A percentile compares a stretch with the other conserved stretches of the same genome.
Conservation (phyloP, 345 rosid genomes). For the Syzygium aqueum region DNA sequence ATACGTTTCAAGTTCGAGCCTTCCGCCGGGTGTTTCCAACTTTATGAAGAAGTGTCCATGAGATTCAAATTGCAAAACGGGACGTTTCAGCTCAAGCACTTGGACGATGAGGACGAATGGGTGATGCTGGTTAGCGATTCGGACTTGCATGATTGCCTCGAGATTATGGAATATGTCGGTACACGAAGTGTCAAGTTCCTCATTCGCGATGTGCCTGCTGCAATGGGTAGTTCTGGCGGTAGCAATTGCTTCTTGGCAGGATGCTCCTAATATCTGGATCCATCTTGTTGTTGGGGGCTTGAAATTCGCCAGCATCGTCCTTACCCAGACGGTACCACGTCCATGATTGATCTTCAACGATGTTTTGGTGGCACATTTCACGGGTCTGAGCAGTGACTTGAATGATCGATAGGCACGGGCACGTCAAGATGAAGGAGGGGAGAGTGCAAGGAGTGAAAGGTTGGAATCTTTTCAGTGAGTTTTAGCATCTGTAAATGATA, state of each 20-base stretch:
- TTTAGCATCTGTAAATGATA: neutral
- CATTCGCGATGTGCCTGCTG: conserved; percentile 40
- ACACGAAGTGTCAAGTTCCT: conserved; percentile 53
- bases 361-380: neutral
- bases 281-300: neutral
- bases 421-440: neutral
- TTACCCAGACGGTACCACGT: neutral
- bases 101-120: conserved; percentile 95
- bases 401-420: neutral
- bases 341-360: neutral
- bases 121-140: conserved; percentile 63
- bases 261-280: neutral
- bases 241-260: conserved; percentile 46
- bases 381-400: neutral
- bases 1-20: conserved; percentile 75
- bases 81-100: conserved; percentile 66
- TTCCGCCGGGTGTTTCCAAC: conserved; percentile 47
- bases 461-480: neutral
- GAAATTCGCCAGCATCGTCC: neutral
- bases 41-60: conserved; percentile 65
- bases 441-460: neutral
- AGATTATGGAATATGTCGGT: conserved; percentile 51
- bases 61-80: conserved; percentile 66
- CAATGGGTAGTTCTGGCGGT: conserved; percentile 54
- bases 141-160: conserved; percentile 80